phyloP scores from a whole-genome alignment of 495 filamentous ascomycete species.

The Penicillium chermesinum region DNA sequence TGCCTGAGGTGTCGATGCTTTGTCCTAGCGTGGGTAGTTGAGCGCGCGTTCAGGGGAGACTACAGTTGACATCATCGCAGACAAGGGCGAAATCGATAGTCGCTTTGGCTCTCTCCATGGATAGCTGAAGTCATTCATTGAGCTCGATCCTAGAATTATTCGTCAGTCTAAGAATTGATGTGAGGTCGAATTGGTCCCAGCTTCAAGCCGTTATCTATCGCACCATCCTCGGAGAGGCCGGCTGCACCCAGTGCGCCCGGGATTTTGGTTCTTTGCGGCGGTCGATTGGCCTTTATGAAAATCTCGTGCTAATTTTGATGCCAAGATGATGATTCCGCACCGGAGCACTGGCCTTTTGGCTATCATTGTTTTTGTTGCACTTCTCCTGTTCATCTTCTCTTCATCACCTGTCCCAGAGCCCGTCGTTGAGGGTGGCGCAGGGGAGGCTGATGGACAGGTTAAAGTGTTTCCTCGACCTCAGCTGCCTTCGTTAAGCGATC shows the following conservation, averaged over 20 bases:
- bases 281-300: conserved; percentile 1
- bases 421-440: conserved; percentile 17
- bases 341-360: conserved; percentile 39
- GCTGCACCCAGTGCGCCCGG: not conserved
- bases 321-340: conserved; percentile 38
- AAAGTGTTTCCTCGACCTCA: conserved; percentile 39
- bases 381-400: conserved; percentile 44
- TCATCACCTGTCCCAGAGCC: conserved; percentile 33
- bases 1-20: not conserved
- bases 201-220: not conserved
- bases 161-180: not conserved
- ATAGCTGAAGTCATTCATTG: not conserved
- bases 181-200: not conserved
- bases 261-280: not conserved
- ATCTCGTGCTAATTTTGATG: conserved; percentile 7
- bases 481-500: conserved; percentile 34
- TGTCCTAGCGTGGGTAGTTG: not conserved
- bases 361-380: conserved; percentile 38
- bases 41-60: not conserved
- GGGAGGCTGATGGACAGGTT: conserved; percentile 16
- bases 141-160: not conserved
- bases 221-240: not conserved
- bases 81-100: not conserved
- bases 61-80: not conserved
- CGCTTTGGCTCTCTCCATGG: not conserved